Evolutionary conservation across 148 eudicot genomes (phyloP), one percentile per base, ranked within the genome.

Genomic region (Rhododendron ferrugineum): DNA sequence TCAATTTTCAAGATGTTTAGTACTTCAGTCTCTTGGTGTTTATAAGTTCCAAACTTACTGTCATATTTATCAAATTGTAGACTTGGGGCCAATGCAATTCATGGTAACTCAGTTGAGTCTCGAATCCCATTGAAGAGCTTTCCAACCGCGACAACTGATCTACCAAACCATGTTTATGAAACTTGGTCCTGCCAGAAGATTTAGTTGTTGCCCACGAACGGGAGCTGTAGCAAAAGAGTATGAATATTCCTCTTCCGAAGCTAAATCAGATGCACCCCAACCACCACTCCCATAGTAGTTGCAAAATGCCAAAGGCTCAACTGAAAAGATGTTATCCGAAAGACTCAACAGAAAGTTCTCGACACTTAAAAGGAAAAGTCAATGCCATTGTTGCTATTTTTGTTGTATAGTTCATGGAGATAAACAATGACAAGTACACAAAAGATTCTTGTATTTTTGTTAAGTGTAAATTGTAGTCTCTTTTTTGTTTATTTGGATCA

Each of bases 231-330:
- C 92, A 18, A 85, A 79, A 82, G 94, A 90, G 30, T 37, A 84
- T 6, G 96, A 93, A 58, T 93, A 90, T 86, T 84, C 91, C 26
- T 86, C 85, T 47, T 88, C 91, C 0, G 93, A 92, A 58, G 86
- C 73, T 54, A 90, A 90, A 49, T 82, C 90, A 14, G 92, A 91
- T 47, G 74, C 89, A 6, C 68, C 82, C 81, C 77, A 60, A 64
- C 91, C 87, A 84, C 85, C 86, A 49, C 85, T 96, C 86, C 99
- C 99, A 2, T 91, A 80, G 44, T 96, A 98, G 99, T 79, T 96
- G 91, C 95, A 93, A 49, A 92, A 86, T 88, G 98, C 94, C 36
- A 92, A 91, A 82, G 26, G 58, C 40, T 32, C 34, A 32, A 32
- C 34, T 32, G 34, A 1, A 32, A 32, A 32, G 34, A 32, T 1